Evolutionary conservation across 2,329 filamentous ascomycete genomes (phyloP).

Genomic region (Microsporum ferrugineum): DNA sequence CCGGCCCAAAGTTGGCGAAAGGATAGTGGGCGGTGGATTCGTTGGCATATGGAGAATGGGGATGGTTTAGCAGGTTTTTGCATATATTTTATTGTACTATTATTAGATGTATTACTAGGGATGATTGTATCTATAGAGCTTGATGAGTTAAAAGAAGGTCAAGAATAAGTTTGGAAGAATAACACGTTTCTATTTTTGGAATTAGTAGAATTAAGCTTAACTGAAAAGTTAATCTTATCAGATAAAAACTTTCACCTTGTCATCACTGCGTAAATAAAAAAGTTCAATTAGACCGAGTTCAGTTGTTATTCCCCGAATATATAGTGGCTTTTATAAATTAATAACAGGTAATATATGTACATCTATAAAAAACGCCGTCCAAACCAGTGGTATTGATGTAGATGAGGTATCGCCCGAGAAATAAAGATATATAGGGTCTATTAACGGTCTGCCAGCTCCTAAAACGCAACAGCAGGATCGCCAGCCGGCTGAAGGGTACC

Average conservation of each 20-base stretch:
- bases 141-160: background rate
- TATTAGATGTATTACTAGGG: background rate
- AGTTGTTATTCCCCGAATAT: background rate
- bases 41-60: constrained; percentile 40
- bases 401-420: background rate
- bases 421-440: background rate
- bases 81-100: background rate
- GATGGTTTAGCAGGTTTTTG: constrained; percentile 13
- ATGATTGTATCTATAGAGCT: background rate
- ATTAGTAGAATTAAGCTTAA: background rate
- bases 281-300: background rate
- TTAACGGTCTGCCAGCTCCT: background rate
- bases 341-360: background rate
- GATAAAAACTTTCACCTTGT: too few relatives aligned
- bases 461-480: background rate
- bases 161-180: background rate
- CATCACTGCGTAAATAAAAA: background rate
- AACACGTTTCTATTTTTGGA: background rate
- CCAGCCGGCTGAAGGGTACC: background rate
- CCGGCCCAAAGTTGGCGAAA: constrained; percentile 40
- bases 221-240: background rate
- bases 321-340: background rate
- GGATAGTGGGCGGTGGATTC: constrained; percentile 41
- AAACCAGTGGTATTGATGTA: background rate
- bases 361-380: background rate